Evolutionary conservation across 768 basidiomycete genomes (phyloP), one percentile per base, ranked within the genome.

Genomic region (Rhodocollybia butyracea): DNA sequence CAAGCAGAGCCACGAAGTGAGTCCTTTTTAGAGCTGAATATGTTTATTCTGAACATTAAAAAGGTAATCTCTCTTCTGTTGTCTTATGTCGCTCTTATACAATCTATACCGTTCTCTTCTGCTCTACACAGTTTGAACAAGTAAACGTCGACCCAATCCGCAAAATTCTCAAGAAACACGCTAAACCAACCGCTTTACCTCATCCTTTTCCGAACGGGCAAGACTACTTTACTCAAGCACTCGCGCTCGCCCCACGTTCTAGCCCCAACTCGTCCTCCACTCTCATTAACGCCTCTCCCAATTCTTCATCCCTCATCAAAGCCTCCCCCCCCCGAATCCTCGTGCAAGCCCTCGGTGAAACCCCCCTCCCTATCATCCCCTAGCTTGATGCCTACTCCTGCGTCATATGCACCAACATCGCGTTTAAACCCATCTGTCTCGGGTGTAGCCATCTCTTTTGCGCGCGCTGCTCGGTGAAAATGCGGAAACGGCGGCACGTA

Each of bases 141-240:
- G 93, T 90, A 6, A 96, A 92, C 64, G 78, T 86, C 7, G 93
- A 96, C 68, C 94, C 94, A 2, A 89, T 87, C 2, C 83, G 93
- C 32, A 97, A 97, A 72, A 94, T 94, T 57, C 80, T 96, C 50
- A 96, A 96, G 77, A 97, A 97, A 66, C 94, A 95, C 65, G 80
- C 90, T 27, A 96, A 96, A 66, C 85, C 91, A 3, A 96, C 94
- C 0, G 84, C 89, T 0, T 74, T 98, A 8, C 88, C 90, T 1
- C 76, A 88, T 60, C 78, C 86, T 2, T 57, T 58, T n/a, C n/a
- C n/a, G n/a, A n/a, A n/a, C 12, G 34, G 24, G 11, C 26, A 43
- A 24, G 27, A 32, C 32, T 46, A 41, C 41, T 41, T 27, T 45
- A n/a, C 32, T 13, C 53, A 27, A 27, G 43, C 31, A 29, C 5